These are phyloP conservation scores for Globisporangium nunn DNA, from an alignment of 352 stramenopile genomes.

Conservation along the genomic window DNA sequence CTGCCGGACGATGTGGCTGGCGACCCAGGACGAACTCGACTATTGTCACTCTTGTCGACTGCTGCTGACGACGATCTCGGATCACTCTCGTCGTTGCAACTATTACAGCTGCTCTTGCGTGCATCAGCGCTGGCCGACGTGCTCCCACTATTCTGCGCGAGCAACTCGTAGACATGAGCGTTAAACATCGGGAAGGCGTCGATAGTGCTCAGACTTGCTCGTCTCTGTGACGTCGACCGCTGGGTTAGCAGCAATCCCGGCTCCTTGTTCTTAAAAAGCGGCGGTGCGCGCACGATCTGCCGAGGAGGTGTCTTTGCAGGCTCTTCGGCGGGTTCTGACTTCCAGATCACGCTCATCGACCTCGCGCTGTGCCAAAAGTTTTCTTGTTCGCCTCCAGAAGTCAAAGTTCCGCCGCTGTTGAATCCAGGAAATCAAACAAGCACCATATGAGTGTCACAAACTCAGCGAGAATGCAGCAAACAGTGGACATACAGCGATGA, in stretches of 20 bases:
- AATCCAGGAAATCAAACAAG: not conserved
- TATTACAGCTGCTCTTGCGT: not conserved
- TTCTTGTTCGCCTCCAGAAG: constrained; percentile 25
- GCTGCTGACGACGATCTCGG: not conserved
- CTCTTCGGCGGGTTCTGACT: constrained; percentile 31
- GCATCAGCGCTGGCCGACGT: not conserved
- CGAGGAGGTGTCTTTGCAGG: constrained; percentile 19
- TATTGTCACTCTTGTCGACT: not conserved
- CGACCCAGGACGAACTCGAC: not conserved
- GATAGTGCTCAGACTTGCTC: constrained; percentile 4
- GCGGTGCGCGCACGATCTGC: constrained; percentile 24
- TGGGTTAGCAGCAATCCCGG: not conserved
- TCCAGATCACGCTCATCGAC: constrained; percentile 36
- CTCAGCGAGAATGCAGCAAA: constrained; percentile 3
- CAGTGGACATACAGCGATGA: constrained; percentile 16
- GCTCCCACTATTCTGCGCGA: not conserved
- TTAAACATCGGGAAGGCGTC: constrained; percentile 30
- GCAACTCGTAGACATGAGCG: constrained; percentile 21
- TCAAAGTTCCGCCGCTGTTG: not conserved
- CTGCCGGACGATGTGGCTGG: constrained; percentile 14
- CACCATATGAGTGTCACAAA: not conserved
- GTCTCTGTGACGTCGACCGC: constrained; percentile 4
- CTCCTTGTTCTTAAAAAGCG: constrained; percentile 11
- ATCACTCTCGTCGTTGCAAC: not conserved
- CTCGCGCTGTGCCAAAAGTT: constrained; percentile 36